Conservation (phyloP, 169 alveolate genomes). For the Eimeria mitis region DNA sequence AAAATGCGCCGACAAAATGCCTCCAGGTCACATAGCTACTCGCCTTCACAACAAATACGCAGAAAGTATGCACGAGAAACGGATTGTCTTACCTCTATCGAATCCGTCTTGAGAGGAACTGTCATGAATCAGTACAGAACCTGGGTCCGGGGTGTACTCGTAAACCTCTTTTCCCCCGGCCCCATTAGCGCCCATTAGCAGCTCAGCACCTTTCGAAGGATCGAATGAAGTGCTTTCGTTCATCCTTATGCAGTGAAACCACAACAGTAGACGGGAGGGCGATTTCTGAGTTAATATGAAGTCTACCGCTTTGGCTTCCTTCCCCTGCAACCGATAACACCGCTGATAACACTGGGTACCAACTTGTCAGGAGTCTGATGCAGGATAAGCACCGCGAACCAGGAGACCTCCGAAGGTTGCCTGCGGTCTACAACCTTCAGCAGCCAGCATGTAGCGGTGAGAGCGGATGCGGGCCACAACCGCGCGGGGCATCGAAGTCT, state of each 20-base stretch:
- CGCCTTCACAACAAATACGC: background rate
- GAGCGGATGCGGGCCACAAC: background rate
- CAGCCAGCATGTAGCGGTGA: background rate
- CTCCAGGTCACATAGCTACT: background rate
- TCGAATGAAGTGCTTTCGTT: background rate
- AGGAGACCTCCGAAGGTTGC: background rate
- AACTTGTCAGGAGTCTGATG: background rate
- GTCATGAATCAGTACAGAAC: conserved; percentile 32
- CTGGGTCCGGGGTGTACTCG: conserved; percentile 71
- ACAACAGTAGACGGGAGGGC: background rate
- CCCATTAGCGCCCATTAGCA: conserved; percentile 42
- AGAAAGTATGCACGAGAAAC: background rate
- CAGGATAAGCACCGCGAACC: background rate
- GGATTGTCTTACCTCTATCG: conserved; percentile 33
- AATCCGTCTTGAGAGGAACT: conserved; percentile 16
- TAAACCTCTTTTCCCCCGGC: conserved; percentile 67
- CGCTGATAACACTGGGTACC: background rate
- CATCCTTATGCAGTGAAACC: conserved; percentile 10
- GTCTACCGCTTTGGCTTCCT: background rate
- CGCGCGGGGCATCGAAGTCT: background rate
- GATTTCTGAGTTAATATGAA: background rate
- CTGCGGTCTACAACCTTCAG: background rate
- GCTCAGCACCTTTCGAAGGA: background rate
- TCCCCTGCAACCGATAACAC: background rate
- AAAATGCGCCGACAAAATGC: background rate